Conservation (phyloP, 1,139 yeast species). For the Kodamaea suecica region DNA sequence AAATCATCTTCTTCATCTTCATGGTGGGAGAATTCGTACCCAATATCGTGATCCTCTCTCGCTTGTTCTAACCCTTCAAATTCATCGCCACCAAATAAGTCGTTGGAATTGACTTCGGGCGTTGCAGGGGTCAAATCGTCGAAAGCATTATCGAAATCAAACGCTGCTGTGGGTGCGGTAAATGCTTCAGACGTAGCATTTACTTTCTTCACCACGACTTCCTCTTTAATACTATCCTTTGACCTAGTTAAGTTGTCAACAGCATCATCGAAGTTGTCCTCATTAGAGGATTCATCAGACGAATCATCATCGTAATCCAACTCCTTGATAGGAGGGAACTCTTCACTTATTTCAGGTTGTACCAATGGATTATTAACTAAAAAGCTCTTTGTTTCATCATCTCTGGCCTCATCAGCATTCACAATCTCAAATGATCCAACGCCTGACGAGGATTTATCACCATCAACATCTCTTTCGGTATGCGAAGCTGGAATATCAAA, state of each 20-base stretch:
- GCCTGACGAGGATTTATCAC: slow-evolving; percentile 45
- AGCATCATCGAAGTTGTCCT: slow-evolving; percentile 40
- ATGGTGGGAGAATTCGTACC: slow-evolving; percentile 23
- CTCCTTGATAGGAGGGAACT: slow-evolving; percentile 73
- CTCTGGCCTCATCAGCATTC: slow-evolving; percentile 45
- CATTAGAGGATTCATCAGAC: slow-evolving; percentile 36
- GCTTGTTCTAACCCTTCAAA: slow-evolving; percentile 50
- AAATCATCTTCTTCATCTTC: slow-evolving; percentile 29
- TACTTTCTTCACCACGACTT: not conserved
- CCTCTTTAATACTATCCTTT: slow-evolving; percentile 6
- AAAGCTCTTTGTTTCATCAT: slow-evolving; percentile 1
- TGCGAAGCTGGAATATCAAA: slow-evolving; percentile 12
- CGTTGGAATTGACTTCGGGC: slow-evolving; percentile 24
- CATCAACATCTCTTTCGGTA: slow-evolving; percentile 26
- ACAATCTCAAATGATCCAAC: slow-evolving; percentile 42
- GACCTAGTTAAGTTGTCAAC: slow-evolving; percentile 36
- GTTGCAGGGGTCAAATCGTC: slow-evolving; percentile 41
- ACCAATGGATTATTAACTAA: not conserved
- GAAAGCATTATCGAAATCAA: slow-evolving; percentile 37
- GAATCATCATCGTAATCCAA: slow-evolving; percentile 55
- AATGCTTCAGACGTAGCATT: slow-evolving; percentile 8
- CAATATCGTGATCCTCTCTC: slow-evolving; percentile 47
- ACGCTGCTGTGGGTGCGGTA: slow-evolving; percentile 23
- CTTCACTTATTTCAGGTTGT: slow-evolving; percentile 23
- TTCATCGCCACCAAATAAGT: slow-evolving; percentile 45